Percentiles rank a stretch among this genome's conserved stretches.
phyloP scores from a whole-genome alignment of 768 basidiomycete genomes.

The Mycena galericulata region DNA sequence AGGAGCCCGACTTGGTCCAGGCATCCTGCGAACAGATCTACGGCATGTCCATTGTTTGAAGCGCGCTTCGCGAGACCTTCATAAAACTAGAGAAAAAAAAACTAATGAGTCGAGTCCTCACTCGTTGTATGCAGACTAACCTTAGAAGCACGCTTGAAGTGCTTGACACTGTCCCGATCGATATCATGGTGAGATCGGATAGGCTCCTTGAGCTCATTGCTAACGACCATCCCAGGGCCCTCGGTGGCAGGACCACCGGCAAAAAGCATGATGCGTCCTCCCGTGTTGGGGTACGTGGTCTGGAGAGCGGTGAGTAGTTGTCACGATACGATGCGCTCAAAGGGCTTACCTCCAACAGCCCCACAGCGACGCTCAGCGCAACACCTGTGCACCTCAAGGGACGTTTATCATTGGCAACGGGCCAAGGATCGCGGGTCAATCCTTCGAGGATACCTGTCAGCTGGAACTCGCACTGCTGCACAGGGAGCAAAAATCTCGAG shows the following conservation, averaged over 20 bases:
- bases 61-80: conserved; percentile 93
- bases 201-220: conserved; percentile 94
- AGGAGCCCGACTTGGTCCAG: conserved; percentile 97
- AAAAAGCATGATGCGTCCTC: conserved; percentile 96
- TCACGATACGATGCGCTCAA: not conserved
- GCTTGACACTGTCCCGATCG: conserved; percentile 95
- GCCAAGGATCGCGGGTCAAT: conserved; percentile 94
- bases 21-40: conserved; percentile 97
- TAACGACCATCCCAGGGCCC: conserved; percentile 97
- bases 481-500: conserved; percentile 91
- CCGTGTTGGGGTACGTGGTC: conserved; percentile 95
- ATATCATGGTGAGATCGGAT: conserved; percentile 99
- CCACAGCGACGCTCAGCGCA: conserved; percentile 92
- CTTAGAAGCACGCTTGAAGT: conserved; percentile 97
- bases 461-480: conserved; percentile 95
- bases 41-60: conserved; percentile 93
- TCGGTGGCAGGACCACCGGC: conserved; percentile 96
- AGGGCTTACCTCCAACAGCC: conserved; percentile 81
- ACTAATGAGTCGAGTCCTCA: conserved; percentile 26
- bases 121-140: conserved; percentile 53
- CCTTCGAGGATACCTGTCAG: conserved; percentile 92
- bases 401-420: conserved; percentile 94
- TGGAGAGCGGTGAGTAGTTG: conserved; percentile 35
- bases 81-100: conserved; percentile 85
- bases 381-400: conserved; percentile 95